phyloP scores from a whole-genome alignment of 2,329 filamentous ascomycete genomes.

The Fusarium penzigii region DNA sequence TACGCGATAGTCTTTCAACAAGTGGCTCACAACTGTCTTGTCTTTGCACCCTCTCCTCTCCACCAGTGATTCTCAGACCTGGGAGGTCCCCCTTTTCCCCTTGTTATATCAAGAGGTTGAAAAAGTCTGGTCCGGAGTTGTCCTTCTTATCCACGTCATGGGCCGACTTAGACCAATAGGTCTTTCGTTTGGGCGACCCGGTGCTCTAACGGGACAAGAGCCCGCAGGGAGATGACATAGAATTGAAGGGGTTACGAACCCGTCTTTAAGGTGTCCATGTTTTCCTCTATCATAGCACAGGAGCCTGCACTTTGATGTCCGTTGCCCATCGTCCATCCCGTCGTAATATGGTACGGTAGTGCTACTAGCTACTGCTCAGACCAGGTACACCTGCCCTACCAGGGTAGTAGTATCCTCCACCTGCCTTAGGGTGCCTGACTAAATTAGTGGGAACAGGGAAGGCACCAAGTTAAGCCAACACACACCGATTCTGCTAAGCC shows the following conservation, averaged over 20 bases:
- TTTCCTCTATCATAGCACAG: too few relatives aligned
- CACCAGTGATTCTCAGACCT: constrained; percentile 12
- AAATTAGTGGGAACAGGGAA: too few relatives aligned
- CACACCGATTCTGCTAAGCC: background rate
- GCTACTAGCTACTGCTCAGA: too few relatives aligned
- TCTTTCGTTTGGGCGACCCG: background rate
- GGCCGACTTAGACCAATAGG: background rate
- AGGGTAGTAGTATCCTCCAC: too few relatives aligned
- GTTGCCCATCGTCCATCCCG: too few relatives aligned
- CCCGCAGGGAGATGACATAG: background rate
- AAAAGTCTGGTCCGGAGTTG: background rate
- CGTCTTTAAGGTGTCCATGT: too few relatives aligned
- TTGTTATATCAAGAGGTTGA: background rate
- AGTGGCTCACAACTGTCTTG: constrained; percentile 25
- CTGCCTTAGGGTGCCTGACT: too few relatives aligned
- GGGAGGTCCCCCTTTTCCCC: constrained; percentile 1
- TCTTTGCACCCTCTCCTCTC: constrained; percentile 16
- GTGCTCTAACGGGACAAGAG: background rate
- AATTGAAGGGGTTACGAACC: too few relatives aligned
- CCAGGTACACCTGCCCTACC: too few relatives aligned
- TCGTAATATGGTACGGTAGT: too few relatives aligned
- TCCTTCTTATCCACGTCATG: background rate
- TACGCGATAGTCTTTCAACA: constrained; percentile 27
- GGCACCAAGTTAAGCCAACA: background rate
- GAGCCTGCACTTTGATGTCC: too few relatives aligned